A percentile compares a stretch with the other conserved stretches of the same genome.
Conservation (phyloP, 2,329 filamentous ascomycete species). For the Phialophora expanda region DNA sequence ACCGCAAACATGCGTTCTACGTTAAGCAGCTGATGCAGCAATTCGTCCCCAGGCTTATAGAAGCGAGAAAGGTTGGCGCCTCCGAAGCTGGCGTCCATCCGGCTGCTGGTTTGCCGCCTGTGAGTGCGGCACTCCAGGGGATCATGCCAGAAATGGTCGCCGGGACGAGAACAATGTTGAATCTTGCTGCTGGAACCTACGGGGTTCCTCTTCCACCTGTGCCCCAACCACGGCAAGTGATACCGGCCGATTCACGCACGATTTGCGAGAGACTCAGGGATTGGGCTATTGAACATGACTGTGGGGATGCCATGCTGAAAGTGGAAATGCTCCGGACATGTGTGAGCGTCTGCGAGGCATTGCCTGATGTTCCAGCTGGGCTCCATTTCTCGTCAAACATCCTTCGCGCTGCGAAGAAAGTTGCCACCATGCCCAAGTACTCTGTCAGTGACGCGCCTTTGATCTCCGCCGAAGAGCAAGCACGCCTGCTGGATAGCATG, state of each 20-base stretch:
- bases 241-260: conserved; percentile 19
- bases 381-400: conserved; percentile 84
- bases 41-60: conserved; percentile 81
- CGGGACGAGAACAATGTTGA: conserved; percentile 51
- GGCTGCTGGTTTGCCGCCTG: conserved; percentile 78
- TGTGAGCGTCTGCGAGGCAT: conserved; percentile 89
- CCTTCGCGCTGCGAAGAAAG: conserved; percentile 75
- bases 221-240: conserved; percentile 7
- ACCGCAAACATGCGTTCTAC: conserved; percentile 89
- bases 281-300: conserved; percentile 50
- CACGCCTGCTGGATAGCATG: conserved; percentile 82
- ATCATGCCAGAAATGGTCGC: conserved; percentile 41
- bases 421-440: conserved; percentile 71
- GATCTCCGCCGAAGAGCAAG: conserved; percentile 74
- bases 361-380: conserved; percentile 91
- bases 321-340: conserved; percentile 86
- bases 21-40: conserved; percentile 83
- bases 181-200: conserved; percentile 50
- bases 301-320: conserved; percentile 80
- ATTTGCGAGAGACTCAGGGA: conserved; percentile 26
- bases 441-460: conserved; percentile 26
- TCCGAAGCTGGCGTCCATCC: conserved; percentile 97
- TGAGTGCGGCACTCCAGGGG: conserved; percentile 58
- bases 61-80: conserved; percentile 88
- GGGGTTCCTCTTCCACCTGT: conserved; percentile 44